A percentile compares a stretch with the other conserved stretches of the same genome.
These are phyloP conservation scores for Cicer chorassanicum DNA, from an alignment of 306 rosid genomes.

Conservation along the genomic window DNA sequence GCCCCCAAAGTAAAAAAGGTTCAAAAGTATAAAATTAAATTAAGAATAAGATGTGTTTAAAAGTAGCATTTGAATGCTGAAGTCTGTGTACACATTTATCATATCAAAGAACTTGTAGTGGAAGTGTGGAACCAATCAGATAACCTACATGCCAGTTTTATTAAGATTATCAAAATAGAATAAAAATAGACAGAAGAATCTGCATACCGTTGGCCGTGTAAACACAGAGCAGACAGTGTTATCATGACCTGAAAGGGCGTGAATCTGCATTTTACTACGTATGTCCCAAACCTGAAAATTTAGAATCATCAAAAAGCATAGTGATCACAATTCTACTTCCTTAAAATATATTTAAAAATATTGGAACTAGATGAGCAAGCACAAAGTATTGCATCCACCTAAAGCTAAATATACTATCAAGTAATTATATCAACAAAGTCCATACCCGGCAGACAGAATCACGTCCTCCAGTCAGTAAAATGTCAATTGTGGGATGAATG, in stretches of 20 bases:
- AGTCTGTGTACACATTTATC: slow-evolving; percentile 29
- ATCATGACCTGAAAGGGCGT: slow-evolving; percentile 93
- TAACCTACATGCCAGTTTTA: slow-evolving; percentile 30
- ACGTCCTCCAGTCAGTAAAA: slow-evolving; percentile 97
- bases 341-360: background rate
- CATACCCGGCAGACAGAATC: slow-evolving; percentile 99
- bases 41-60: slow-evolving; percentile 16
- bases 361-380: slow-evolving; percentile 22
- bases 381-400: slow-evolving; percentile 31
- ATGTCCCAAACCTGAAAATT: slow-evolving; percentile 93
- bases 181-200: slow-evolving; percentile 35
- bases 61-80: slow-evolving; percentile 26
- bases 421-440: slow-evolving; percentile 40
- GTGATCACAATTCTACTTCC: slow-evolving; percentile 33
- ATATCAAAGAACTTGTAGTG: slow-evolving; percentile 24
- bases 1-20: background rate
- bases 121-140: slow-evolving; percentile 26
- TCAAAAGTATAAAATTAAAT: slow-evolving; percentile 18
- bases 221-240: slow-evolving; percentile 98
- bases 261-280: slow-evolving; percentile 92
- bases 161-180: background rate
- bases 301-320: slow-evolving; percentile 40
- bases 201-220: slow-evolving; percentile 82
- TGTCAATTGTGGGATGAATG: slow-evolving; percentile 91
- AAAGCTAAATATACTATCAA: slow-evolving; percentile 27